Conservation (phyloP, 2,329 filamentous ascomycete genomes). For the Colletotrichum sp. region DNA sequence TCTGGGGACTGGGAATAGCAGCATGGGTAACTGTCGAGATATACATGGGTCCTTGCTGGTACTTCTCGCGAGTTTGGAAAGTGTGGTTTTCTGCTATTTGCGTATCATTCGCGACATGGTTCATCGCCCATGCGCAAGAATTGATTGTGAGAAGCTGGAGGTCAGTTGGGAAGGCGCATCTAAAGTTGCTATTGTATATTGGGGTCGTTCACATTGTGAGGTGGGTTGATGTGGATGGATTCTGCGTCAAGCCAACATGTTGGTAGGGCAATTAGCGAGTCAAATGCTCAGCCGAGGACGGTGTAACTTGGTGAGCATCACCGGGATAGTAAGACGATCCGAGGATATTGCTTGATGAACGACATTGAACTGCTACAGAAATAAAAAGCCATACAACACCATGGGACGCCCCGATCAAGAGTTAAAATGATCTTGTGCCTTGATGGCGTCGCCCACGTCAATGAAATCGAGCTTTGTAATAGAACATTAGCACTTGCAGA, state of each 20-base stretch:
- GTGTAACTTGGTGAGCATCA: not conserved
- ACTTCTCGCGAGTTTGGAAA: not conserved
- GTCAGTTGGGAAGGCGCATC: not conserved
- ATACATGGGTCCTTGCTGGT: not conserved
- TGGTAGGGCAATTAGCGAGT: not conserved
- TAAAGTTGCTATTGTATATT: not conserved
- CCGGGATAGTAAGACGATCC: not conserved
- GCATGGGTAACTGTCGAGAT: not conserved
- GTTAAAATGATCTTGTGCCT: not conserved
- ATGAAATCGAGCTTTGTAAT: not conserved
- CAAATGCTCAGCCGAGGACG: not conserved
- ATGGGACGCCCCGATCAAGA: not conserved
- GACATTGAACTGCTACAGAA: not conserved
- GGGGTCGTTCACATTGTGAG: not conserved
- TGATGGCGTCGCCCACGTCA: not conserved
- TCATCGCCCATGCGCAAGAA: not conserved
- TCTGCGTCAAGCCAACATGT: not conserved
- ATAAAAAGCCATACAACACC: not conserved
- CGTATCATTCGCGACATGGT: not conserved
- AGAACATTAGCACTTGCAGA: fast-evolving
- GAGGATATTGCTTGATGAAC: not conserved
- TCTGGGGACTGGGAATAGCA: not conserved
- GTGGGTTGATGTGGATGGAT: not conserved
- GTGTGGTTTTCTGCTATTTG: not conserved
- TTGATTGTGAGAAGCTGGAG: not conserved